A percentile compares a stretch with the other conserved stretches of the same genome.
Evolutionary conservation across 2,329 filamentous ascomycete genomes (phyloP).

Genomic region (Fusarium neocosmosporiellum): DNA sequence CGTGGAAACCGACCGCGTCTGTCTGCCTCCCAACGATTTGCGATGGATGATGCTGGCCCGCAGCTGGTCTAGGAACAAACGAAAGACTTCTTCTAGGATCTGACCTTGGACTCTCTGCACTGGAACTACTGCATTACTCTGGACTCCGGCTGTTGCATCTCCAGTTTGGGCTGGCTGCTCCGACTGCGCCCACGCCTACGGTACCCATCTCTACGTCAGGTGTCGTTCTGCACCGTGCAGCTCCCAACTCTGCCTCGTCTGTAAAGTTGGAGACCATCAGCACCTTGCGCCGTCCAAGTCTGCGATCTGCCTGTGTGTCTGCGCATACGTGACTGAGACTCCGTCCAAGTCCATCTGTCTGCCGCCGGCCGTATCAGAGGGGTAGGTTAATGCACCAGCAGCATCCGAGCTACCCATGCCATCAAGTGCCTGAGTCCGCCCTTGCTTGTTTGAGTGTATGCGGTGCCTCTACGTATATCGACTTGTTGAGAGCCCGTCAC

Average conservation of each 20-base stretch:
- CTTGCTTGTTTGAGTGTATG: constrained; percentile 25
- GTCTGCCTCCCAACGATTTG: constrained; percentile 13
- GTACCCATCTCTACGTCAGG: constrained; percentile 10
- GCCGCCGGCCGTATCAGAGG: constrained; percentile 24
- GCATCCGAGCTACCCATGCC: constrained; percentile 29
- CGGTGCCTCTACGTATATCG: constrained; percentile 32
- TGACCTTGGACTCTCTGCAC: constrained; percentile 6
- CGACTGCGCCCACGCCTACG: constrained; percentile 11
- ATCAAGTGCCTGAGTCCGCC: constrained; percentile 26
- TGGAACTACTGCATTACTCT: background rate
- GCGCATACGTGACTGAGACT: constrained; percentile 19
- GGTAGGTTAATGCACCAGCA: constrained; percentile 22
- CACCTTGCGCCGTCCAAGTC: constrained; percentile 5
- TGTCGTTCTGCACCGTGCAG: constrained; percentile 11
- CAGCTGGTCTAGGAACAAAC: constrained; percentile 19
- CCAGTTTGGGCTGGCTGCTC: constrained; percentile 9
- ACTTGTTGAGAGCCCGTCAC: constrained; percentile 21
- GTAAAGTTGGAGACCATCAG: constrained; percentile 7
- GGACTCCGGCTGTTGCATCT: constrained; percentile 9
- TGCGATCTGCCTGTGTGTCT: background rate
- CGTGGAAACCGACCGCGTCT: constrained; percentile 27
- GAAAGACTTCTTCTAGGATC: constrained; percentile 23
- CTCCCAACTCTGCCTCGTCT: constrained; percentile 21
- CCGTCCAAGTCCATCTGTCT: constrained; percentile 14
- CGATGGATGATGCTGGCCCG: constrained; percentile 34